These are phyloP conservation scores for Ilex aquifolium DNA, from an alignment of 257 asterid genomes.

Conservation along the genomic window DNA sequence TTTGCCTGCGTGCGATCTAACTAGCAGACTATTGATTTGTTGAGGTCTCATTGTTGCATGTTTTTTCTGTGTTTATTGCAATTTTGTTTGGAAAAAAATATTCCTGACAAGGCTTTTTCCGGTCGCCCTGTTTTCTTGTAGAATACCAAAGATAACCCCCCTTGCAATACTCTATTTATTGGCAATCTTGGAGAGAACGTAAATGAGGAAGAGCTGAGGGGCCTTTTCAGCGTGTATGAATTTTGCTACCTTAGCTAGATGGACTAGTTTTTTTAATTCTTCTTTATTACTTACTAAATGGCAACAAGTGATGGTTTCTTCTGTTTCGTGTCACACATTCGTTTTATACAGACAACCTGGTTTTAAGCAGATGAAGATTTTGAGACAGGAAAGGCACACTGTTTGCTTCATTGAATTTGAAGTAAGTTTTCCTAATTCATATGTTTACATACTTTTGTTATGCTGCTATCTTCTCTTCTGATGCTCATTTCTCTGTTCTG, in stretches of 20 bases:
- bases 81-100: background rate
- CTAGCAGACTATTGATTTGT: too few relatives aligned
- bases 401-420: constrained; percentile 99
- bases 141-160: constrained; percentile 98
- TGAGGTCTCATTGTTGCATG: background rate
- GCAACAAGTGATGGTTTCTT: constrained; percentile 11
- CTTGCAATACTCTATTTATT: constrained; percentile 95
- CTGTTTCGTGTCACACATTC: constrained; percentile 9
- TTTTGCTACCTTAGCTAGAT: constrained; percentile 12
- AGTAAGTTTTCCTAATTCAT: constrained; percentile 39
- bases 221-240: constrained; percentile 70
- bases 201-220: constrained; percentile 91
- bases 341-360: constrained; percentile 76
- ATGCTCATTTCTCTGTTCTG: constrained; percentile 2
- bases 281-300: constrained; percentile 1
- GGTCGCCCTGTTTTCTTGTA: constrained; percentile 17
- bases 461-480: constrained; percentile 1
- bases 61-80: background rate
- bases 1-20: too few relatives aligned
- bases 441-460: constrained; percentile 14
- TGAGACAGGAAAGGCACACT: constrained; percentile 95
- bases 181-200: constrained; percentile 97
- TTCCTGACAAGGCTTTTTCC: background rate
- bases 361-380: constrained; percentile 94
- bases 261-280: background rate